phyloP scores from a whole-genome alignment of 495 filamentous ascomycete species.

The Talaromyces liani region DNA sequence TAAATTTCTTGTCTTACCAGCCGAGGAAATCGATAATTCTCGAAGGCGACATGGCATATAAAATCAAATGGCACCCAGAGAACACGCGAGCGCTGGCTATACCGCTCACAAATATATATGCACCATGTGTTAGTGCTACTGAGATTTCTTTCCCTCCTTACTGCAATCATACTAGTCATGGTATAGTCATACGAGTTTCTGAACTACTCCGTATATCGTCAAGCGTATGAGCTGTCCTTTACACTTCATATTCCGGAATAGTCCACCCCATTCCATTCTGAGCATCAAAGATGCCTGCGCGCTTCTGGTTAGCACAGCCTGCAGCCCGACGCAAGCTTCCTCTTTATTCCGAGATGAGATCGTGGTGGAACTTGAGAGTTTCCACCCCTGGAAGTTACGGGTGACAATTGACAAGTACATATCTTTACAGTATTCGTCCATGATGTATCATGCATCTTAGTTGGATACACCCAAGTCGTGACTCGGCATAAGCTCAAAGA shows the following conservation, averaged over 20 bases:
- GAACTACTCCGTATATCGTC: conserved; percentile 3
- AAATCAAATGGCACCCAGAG: background rate
- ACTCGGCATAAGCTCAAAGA: background rate
- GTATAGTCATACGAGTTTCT: background rate
- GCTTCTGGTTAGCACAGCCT: background rate
- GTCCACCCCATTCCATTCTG: background rate
- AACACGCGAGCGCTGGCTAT: background rate
- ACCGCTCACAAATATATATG: background rate
- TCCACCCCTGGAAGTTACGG: background rate
- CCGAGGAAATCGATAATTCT: background rate
- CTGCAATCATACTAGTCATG: conserved; percentile 5
- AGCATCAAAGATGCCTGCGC: background rate
- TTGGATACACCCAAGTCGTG: background rate
- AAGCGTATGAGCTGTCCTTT: conserved; percentile 6
- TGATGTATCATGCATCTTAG: background rate
- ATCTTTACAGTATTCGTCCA: background rate
- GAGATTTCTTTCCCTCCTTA: background rate
- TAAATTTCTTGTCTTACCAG: background rate
- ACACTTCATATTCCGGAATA: background rate
- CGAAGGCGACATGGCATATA: background rate
- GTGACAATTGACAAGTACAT: background rate
- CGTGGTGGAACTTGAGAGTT: background rate
- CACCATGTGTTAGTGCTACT: background rate
- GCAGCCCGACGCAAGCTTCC: background rate
- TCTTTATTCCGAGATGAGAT: conserved; percentile 1